Percentiles rank a stretch among this genome's conserved stretches.
phyloP scores from a whole-genome alignment of 176 grass and related monocot species.

The Cenchrus americanus region DNA sequence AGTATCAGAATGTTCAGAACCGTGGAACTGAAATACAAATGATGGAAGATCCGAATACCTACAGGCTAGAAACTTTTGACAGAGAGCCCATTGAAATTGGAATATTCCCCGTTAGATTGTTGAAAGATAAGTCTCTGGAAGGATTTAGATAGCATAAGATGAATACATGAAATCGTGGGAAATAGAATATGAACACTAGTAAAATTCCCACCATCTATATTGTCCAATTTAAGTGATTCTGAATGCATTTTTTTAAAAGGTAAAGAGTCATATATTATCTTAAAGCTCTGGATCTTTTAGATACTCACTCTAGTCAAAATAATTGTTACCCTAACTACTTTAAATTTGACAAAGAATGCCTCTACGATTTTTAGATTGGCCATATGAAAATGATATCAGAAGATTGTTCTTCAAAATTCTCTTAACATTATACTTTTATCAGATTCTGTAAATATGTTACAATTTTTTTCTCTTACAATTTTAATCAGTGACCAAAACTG shows the following conservation, averaged over 20 bases:
- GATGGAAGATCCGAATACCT: constrained; percentile 34
- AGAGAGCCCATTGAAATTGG: constrained; percentile 69
- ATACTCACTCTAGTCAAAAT: background rate
- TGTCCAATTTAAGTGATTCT: background rate
- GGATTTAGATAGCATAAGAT: constrained; percentile 40
- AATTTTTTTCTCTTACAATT: background rate
- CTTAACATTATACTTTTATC: background rate
- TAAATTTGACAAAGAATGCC: background rate
- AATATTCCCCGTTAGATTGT: constrained; percentile 71
- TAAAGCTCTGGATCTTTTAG: background rate
- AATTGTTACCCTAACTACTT: background rate
- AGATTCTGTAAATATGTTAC: background rate
- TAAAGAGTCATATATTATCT: background rate
- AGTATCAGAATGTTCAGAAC: constrained; percentile 9
- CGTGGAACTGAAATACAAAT: constrained; percentile 38
- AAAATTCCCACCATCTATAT: background rate
- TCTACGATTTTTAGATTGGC: background rate
- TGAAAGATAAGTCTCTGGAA: constrained; percentile 90
- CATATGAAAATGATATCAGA: background rate
- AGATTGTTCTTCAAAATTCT: background rate
- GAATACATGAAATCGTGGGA: constrained; percentile 18
- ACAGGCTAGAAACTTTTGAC: constrained; percentile 90
- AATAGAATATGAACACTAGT: background rate
- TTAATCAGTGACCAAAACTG: background rate
- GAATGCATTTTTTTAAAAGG: background rate